phyloP scores from a whole-genome alignment of 495 filamentous ascomycete genomes.

The Xylaria curta region DNA sequence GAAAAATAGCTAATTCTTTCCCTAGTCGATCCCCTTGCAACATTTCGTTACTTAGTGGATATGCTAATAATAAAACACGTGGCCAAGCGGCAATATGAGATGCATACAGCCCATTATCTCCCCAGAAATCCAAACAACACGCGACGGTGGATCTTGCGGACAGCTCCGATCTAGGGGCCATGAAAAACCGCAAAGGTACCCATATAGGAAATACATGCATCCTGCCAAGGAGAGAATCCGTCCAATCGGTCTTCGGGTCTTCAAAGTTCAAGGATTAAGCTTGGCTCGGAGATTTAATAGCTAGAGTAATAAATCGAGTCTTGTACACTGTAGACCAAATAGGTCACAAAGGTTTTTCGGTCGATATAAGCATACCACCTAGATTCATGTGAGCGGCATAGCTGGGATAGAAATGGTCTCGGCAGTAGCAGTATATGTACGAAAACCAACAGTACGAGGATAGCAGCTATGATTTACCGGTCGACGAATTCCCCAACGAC shows the following conservation, averaged over 20 bases:
- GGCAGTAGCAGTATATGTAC: background rate
- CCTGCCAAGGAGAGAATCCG: background rate
- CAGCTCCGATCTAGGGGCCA: slow-evolving; percentile 1
- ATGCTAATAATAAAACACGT: slow-evolving; percentile 25
- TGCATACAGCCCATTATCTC: slow-evolving; percentile 18
- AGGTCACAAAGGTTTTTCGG: background rate
- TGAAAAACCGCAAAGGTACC: background rate
- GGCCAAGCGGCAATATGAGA: slow-evolving; percentile 21
- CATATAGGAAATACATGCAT: slow-evolving; percentile 3
- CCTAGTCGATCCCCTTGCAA: background rate
- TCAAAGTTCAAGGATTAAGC: background rate
- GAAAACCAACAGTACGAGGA: background rate
- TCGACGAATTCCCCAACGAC: background rate
- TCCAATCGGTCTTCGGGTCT: slow-evolving; percentile 17
- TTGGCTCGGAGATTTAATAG: background rate
- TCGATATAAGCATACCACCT: background rate
- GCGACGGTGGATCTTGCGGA: slow-evolving; percentile 22
- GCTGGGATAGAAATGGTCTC: background rate
- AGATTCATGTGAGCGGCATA: background rate
- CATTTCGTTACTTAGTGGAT: slow-evolving; percentile 1
- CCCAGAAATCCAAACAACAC: slow-evolving; percentile 14
- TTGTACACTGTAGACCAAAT: background rate
- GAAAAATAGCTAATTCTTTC: background rate
- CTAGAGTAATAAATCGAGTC: background rate
- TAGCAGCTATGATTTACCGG: background rate